Base-by-base conservation (phyloP, 2,329 filamentous ascomycete genomes). In the Hypoxylon sp. region DNA sequence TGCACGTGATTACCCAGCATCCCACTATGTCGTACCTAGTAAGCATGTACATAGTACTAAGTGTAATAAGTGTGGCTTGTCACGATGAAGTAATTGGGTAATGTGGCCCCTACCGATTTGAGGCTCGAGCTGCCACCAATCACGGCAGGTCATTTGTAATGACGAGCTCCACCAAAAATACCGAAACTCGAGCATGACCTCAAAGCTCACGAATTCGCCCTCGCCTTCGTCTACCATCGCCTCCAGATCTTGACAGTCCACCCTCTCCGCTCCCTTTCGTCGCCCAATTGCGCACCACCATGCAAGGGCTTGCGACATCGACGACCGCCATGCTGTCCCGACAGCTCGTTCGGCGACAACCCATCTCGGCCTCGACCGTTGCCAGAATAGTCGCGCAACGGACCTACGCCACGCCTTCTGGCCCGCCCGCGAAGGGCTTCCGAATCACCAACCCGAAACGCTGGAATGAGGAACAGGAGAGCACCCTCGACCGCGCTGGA, bases 401-500 rank as follows among this genome's bases (percentile, higher is more conserved):
- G 51, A 72, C 68, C 68, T 88, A 88, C 70, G 88, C 90, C 70
- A 89, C 91, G 49, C 92, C 93, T 68, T 84, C 86, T 68, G 93
- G 94, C 50, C 88, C 92, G 70, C 92, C 93, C 70, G 91, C 92
- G 60, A 82, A 88, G 71, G 89, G 89, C 69, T 97, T 97, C 85
- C 89, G 95, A 72, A 84, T 94, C 73, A 86, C 89, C 74, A 85
- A 84, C 67, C 89, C 86, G 53, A 86, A 89, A 77, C 82, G 87
- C 81, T 98, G 93, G 93, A 89, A 96, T 71, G 87, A 96, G 79
- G 85, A 89, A 69, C 84, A 86, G 67, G 93, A 97, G 77, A 88
- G 85, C 68, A 87, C 91, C 34, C 81, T 96, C 71, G 93, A 97
- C 81, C 91, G 90, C 78, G 85, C 93, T 68, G 93, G 92, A 72